Base-by-base conservation (phyloP, 805 yeast species). In the Schwanniomyces polymorphus region DNA sequence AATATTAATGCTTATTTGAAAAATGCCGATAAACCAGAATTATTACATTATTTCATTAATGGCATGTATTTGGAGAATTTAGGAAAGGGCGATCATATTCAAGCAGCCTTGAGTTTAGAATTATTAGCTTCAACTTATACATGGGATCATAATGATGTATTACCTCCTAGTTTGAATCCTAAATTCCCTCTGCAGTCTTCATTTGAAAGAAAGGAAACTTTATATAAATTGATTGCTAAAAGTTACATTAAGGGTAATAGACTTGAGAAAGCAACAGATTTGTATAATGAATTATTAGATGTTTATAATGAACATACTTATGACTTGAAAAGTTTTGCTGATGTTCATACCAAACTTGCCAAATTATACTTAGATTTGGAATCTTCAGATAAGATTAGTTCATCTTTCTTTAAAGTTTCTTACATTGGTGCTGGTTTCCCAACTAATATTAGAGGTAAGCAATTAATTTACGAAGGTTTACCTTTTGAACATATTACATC, bases 401-500 rank as follows among this genome's bases (percentile, higher is more conserved):
- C 96, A 23, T 82, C 90, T 6, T 90, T 79, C 63, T 90, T 88
- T 74, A 79, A 85, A 60, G 89, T 90, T 45, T 78, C 87, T 17
- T 89, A 86, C 59, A 79, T 87, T 61, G 97, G 97, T 12, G 79
- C 77, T 44, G 96, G 96, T 2, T 90, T 90, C 75, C 96, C 97
- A 7, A 74, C 72, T 27, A 79, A 91, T 31, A 76, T 87, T 41
- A 75, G 96, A 58, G 87, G 88, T 41, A 82, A 85, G 58, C 84
- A 83, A 49, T 90, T 85, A 61, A 86, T 90, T 44, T 88, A 85
- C 60, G 96, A 90, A 67, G 96, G 97, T 5, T 74, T 82, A 44
- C 90, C 96, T 27, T 90, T 87, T 68, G 97, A 90, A 62, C 94
- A 88, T 64, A 84, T 90, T 49, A 82, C 91, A 2, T 84, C 92